Evolutionary conservation across 176 grass and related monocot genomes (phyloP).

Genomic region (Melocanna baccifera): DNA sequence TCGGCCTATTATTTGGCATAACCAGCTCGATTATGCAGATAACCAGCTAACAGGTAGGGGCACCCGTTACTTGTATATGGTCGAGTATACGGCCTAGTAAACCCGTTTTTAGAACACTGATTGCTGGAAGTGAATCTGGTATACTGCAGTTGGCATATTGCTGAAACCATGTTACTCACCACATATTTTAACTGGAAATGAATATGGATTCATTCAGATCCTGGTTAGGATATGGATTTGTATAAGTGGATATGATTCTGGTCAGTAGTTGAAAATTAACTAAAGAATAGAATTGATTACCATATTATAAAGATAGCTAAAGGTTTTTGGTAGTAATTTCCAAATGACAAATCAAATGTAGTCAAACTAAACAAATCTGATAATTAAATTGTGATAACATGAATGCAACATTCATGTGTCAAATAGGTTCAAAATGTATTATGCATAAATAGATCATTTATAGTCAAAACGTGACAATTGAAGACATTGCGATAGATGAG

Average conservation of each 20-base stretch:
- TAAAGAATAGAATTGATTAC: not conserved
- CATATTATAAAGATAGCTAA: not conserved
- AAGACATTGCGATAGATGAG: not conserved
- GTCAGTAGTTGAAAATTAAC: not conserved
- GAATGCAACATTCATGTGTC: not conserved
- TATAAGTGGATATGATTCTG: not conserved
- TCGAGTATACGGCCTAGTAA: no score
- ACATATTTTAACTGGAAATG: slow-evolving; percentile 3
- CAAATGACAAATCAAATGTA: not conserved
- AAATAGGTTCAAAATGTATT: not conserved
- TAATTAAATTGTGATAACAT: not conserved
- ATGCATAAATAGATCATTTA: not conserved
- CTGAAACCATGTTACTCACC: slow-evolving; percentile 1
- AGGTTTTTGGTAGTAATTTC: slow-evolving; percentile 3
- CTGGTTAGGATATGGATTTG: not conserved
- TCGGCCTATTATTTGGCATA: no score
- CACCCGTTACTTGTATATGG: no score
- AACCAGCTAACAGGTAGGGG: no score
- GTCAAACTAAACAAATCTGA: not conserved
- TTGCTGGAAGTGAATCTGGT: not conserved
- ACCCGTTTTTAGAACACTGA: no score
- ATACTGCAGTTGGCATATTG: slow-evolving; percentile 10
- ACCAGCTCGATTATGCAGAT: no score
- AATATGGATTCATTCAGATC: not conserved
- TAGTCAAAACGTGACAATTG: not conserved